These are phyloP conservation scores for Amphibolis antarctica DNA, from an alignment of 106 monocot genomes.

Conservation along the genomic window DNA sequence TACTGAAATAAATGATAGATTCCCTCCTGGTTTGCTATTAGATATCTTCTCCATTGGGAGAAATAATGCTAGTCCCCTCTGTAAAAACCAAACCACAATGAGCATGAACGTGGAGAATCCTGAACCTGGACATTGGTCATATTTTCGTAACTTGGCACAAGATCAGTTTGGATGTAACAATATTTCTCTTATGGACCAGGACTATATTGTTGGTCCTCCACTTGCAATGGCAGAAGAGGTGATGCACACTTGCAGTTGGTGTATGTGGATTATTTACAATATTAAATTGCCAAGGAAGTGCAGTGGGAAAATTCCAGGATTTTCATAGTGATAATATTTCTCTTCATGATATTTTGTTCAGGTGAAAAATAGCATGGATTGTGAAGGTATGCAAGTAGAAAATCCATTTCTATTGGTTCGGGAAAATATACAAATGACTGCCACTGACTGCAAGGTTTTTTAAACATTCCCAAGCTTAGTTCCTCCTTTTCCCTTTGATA, in stretches of 20 bases:
- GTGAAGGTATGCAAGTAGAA: constrained; percentile 33
- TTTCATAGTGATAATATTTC: constrained; percentile 16
- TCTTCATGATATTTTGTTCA: constrained; percentile 21
- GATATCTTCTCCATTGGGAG: constrained; percentile 55
- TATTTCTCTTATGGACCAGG: constrained; percentile 72
- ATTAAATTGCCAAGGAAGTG: constrained; percentile 34
- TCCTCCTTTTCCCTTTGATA: not conserved
- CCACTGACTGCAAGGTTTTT: constrained; percentile 50
- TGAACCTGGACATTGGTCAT: constrained; percentile 64
- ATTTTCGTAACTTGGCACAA: constrained; percentile 70
- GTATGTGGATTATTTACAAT: constrained; percentile 19
- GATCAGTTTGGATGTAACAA: constrained; percentile 56
- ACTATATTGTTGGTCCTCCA: constrained; percentile 27
- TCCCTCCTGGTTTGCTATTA: constrained; percentile 55
- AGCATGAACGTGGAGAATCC: constrained; percentile 69
- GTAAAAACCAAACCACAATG: constrained; percentile 43
- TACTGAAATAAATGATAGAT: constrained; percentile 53
- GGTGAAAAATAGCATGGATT: constrained; percentile 16
- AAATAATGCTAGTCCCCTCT: constrained; percentile 20
- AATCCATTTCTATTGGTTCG: constrained; percentile 13
- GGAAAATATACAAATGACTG: constrained; percentile 13
- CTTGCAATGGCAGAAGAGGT: constrained; percentile 26
- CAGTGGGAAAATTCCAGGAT: constrained; percentile 30
- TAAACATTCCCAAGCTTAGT: not conserved
- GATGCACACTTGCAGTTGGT: constrained; percentile 23